Evolutionary conservation across 2,329 filamentous ascomycete genomes (phyloP).

Genomic region (Penicillium sp.): DNA sequence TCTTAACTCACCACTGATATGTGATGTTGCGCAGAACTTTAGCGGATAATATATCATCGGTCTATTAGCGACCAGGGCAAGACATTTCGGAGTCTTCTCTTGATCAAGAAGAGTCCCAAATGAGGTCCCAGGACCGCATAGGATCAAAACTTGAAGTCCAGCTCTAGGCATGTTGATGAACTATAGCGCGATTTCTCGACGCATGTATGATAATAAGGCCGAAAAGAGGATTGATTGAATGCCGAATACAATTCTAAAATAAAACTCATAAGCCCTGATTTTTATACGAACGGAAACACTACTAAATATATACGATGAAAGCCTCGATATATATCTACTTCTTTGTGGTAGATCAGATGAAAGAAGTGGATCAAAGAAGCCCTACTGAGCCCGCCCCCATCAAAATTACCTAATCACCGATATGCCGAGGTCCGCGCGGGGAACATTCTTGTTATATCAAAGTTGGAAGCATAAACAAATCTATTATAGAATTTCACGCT

Average conservation of each 20-base stretch:
- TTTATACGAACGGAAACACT: neutral
- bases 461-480: neutral
- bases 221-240: neutral
- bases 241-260: neutral
- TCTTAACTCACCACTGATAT: neutral
- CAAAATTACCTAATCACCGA: conserved; percentile 19
- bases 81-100: neutral
- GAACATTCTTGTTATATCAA: conserved; percentile 2
- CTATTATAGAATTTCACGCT: neutral
- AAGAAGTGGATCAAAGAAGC: conserved; percentile 1
- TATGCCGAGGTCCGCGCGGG: conserved; percentile 19
- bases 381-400: neutral
- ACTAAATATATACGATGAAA: neutral
- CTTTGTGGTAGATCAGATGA: conserved; percentile 4
- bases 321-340: neutral
- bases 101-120: neutral
- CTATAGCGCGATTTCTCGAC: neutral
- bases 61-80: neutral
- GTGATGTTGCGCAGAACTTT: neutral
- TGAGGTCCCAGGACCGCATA: conserved; percentile 1
- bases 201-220: neutral
- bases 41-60: conserved; percentile 3
- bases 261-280: neutral
- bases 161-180: neutral
- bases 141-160: neutral